Evolutionary conservation across 805 yeast genomes (phyloP).

Genomic region (Candida ascalaphidarum): DNA sequence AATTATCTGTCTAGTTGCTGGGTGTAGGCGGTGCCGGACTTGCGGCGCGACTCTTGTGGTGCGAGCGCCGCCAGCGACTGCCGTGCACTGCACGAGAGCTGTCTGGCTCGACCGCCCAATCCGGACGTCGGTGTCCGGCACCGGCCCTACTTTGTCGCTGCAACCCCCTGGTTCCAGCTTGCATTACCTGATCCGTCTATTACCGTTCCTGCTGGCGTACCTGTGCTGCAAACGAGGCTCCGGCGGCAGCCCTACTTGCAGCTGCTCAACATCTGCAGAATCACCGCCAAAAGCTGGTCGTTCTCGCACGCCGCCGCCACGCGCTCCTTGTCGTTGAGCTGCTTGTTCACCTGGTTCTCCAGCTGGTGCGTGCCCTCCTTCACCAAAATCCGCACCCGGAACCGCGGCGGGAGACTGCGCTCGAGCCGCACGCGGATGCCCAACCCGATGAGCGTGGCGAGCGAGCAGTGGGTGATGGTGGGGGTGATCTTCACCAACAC

Average conservation of each 20-base stretch:
- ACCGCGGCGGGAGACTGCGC: constrained; percentile 78
- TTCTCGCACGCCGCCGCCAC: constrained; percentile 99
- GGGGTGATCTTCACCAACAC: constrained; percentile 86
- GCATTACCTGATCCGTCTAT: too few species aligned
- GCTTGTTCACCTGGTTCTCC: constrained; percentile 93
- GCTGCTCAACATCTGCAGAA: constrained; percentile 83
- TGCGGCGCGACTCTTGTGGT: too few species aligned
- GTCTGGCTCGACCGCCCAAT: too few species aligned
- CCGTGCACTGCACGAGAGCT: too few species aligned
- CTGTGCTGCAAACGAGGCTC: too few species aligned
- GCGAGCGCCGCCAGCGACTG: too few species aligned
- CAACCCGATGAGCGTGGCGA: constrained; percentile 91
- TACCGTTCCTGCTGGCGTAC: too few species aligned
- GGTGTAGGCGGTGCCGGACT: too few species aligned
- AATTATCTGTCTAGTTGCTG: too few species aligned
- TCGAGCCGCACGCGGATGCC: constrained; percentile 91
- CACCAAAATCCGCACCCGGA: constrained; percentile 67
- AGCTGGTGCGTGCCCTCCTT: constrained; percentile 94
- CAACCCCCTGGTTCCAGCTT: too few species aligned
- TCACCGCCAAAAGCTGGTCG: constrained; percentile 83
- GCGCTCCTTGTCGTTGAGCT: constrained; percentile 92
- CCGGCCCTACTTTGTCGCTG: too few species aligned
- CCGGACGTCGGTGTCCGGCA: too few species aligned
- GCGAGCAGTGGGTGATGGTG: constrained; percentile 93
- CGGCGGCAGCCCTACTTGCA: constrained; percentile 43